Base-by-base conservation (phyloP, 805 yeast species). In the Metschnikowia continentalis region DNA sequence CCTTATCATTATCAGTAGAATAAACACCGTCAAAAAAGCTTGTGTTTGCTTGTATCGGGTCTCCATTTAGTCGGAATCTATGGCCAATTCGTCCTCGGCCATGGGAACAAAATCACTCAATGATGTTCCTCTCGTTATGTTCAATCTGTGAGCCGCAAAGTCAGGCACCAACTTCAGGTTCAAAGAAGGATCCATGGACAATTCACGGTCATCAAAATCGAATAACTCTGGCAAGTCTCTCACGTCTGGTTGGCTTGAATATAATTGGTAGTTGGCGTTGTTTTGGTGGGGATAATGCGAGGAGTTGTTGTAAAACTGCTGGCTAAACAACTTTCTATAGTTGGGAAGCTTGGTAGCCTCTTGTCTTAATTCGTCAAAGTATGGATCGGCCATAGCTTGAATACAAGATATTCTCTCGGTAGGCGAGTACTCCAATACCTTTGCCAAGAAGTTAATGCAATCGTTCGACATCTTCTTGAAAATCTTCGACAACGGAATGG, bases 351-450 rank as follows among this genome's bases (percentile, higher is more conserved):
- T 68, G 6, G 76, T 70, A 36, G 52, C 48, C 38, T 61, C 65
- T 32, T 61, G 62, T 60, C 78, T 72, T 57, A 81, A 74, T 55
- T 79, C 82, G 57, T 80, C 78, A 63, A 84, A 83, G 68, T 80
- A 82, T 8, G 69, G 74, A 59, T 79, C 76, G 35, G 74, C 65
- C 61, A 83, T 65, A 0, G 82, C 80, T 41, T 78, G 74, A 15
- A 76, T 66, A 35, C 92, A 85, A 51, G 80, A 74, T 42, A 83
- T 71, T 69, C 95, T 76, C 56, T 79, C 80, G 15, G 70, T 58
- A 6, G 95, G 95, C 53, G 86, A 83, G 65, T 87, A 87, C 61
- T 83, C 81, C 55, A 87, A 73, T 37, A 84, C 75, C 55, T 73
- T 68, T 35, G 76, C 74, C 54, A 87, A 69, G 55, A 87, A 76